Conservation (phyloP, 306 rosid species). For the Medicago ruthenica region DNA sequence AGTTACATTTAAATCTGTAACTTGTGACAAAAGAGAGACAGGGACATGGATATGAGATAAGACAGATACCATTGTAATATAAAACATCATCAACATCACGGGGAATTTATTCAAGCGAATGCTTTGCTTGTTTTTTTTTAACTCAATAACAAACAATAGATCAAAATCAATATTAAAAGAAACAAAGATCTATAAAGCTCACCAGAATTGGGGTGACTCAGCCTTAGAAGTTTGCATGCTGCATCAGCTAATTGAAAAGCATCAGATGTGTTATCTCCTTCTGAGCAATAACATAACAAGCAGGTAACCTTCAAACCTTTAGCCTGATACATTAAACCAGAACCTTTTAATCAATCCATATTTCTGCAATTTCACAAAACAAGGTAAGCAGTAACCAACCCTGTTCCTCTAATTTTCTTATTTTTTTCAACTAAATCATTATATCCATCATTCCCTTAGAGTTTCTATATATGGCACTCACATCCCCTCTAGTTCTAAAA, state of each 20-base stretch:
- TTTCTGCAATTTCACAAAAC: conserved; percentile 13
- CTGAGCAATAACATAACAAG: conserved; percentile 90
- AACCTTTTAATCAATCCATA: conserved; percentile 23
- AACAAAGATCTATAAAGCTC: conserved; percentile 40
- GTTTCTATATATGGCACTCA: no score
- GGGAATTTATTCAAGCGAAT: conserved; percentile 15
- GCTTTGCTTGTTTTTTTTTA: background rate
- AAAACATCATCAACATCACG: background rate
- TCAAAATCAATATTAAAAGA: conserved; percentile 14
- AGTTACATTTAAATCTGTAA: background rate
- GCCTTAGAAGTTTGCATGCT: conserved; percentile 62
- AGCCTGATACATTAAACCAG: conserved; percentile 63
- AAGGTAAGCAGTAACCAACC: background rate
- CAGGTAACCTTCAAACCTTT: conserved; percentile 91
- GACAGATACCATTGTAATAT: no score
- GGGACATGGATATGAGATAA: background rate
- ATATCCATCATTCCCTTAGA: conserved; percentile 18
- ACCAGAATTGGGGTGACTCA: conserved; percentile 59
- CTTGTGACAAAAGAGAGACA: background rate
- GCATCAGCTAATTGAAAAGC: conserved; percentile 90
- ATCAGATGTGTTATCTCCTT: conserved; percentile 90
- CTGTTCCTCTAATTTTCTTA: background rate
- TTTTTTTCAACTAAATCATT: conserved; percentile 3
- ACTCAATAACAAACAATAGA: conserved; percentile 18
- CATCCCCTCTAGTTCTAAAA: no score